Evolutionary conservation across 177 flowering plant genomes (phyloP).

Genomic region (Telopea speciosissima): DNA sequence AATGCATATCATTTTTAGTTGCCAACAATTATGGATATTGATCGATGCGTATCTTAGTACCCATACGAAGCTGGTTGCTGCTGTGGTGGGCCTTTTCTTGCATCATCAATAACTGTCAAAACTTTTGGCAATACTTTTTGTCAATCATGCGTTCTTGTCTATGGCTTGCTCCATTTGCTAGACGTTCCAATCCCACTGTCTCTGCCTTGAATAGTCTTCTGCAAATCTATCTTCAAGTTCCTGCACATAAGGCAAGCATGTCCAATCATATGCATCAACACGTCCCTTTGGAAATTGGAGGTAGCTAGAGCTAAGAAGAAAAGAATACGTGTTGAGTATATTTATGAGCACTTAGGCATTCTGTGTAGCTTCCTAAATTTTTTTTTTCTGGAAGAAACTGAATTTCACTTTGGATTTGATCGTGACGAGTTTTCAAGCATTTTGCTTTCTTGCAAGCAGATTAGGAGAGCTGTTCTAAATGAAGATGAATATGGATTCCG

Average conservation of each 20-base stretch:
- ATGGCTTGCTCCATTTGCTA: background rate
- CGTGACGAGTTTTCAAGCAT: background rate
- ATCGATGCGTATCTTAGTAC: too few species aligned
- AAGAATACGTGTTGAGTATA: background rate
- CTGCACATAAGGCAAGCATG: background rate
- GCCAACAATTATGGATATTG: background rate
- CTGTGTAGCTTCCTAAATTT: background rate
- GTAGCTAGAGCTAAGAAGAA: background rate
- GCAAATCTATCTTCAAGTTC: background rate
- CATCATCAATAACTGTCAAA: background rate
- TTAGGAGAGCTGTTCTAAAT: constrained; percentile 73
- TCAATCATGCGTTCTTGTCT: background rate
- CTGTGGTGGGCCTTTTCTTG: background rate
- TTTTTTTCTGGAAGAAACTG: too few species aligned
- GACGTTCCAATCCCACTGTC: background rate
- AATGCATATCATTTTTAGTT: background rate
- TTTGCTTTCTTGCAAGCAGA: constrained; percentile 29
- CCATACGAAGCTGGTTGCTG: background rate
- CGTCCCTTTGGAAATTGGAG: background rate
- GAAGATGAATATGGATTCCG: constrained; percentile 92
- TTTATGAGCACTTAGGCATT: too few species aligned
- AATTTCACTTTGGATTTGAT: background rate
- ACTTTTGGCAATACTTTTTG: background rate
- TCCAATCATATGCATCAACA: background rate
- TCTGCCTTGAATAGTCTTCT: background rate